Evolutionary conservation across 2,329 filamentous ascomycete species (phyloP), one percentile per base, ranked within the genome.

Genomic region (Cercospora sojina): DNA sequence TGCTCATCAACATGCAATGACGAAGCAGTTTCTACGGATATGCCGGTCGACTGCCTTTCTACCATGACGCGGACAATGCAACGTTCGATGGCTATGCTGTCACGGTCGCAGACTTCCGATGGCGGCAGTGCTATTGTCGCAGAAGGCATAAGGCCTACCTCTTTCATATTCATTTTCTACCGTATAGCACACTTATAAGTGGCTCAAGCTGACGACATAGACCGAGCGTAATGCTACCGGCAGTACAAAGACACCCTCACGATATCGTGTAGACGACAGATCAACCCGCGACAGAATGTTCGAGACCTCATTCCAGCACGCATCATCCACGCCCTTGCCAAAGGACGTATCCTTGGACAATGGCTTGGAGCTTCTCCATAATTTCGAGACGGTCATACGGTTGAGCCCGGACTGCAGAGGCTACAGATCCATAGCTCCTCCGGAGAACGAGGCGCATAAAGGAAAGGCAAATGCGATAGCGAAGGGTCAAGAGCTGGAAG

Each of bases 381-480:
- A 78, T 59, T 75, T 77, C 67, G 73, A 74, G 32, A 67, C 71
- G 7, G 70, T 78, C 38, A 72, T 77, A 43, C 70, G 71, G 16
- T 67, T 76, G 18, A 75, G 72, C 41, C 76, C 76, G 1, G 76
- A 78, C 64, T 76, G 75, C 43, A 69, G 71, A 59, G 73, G 72
- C 10, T 75, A 70, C 66, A 72, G 67, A 60, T 65, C 61, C 3
- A 72, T 75, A 18, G 59, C 70, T 16, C 66, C 74, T 5, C 71
- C 71, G 16, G 35, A 35, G 1, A 35, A 32, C 18, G n/a, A 3
- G 5, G 16, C 5, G 29, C 27, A 16, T n/a, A n/a, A n/a, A n/a
- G n/a, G n/a, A n/a, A n/a, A n/a, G n/a, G n/a, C n/a, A n/a, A n/a
- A n/a, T n/a, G n/a, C n/a, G n/a, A n/a, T n/a, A n/a, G n/a, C n/a